Conservation (phyloP, 2,329 filamentous ascomycete genomes). For the Trichoderma citrinoviride region DNA sequence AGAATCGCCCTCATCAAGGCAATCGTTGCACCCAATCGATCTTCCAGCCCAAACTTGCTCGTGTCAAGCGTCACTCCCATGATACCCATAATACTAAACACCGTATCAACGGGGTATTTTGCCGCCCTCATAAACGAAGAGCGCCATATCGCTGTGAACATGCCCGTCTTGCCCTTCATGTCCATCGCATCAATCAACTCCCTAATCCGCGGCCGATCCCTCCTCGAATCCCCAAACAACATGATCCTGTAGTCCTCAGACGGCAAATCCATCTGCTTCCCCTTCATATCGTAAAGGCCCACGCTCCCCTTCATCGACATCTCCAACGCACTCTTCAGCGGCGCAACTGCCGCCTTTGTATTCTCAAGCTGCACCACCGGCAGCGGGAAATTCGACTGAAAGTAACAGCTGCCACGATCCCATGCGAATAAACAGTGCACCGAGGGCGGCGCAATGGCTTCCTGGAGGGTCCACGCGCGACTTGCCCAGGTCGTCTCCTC, state of each 20-base stretch:
- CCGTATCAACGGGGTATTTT: slow-evolving; percentile 1
- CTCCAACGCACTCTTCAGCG: not conserved
- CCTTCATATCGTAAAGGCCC: not conserved
- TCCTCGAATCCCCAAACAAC: not conserved
- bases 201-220: not conserved
- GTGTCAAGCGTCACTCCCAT: slow-evolving; percentile 16
- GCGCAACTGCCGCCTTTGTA: not conserved
- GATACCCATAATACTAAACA: slow-evolving; percentile 11
- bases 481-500: slow-evolving; percentile 1
- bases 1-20: slow-evolving; percentile 8
- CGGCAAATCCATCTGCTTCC: not conserved
- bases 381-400: slow-evolving; percentile 4
- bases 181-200: slow-evolving; percentile 8
- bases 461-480: slow-evolving; percentile 9
- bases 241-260: not conserved
- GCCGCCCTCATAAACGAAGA: slow-evolving; percentile 9
- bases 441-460: slow-evolving; percentile 6
- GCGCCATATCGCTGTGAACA: slow-evolving; percentile 12
- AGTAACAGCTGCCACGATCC: not conserved
- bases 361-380: not conserved
- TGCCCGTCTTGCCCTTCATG: slow-evolving; percentile 11
- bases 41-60: not conserved
- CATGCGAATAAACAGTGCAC: not conserved
- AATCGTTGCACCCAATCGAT: slow-evolving; percentile 6
- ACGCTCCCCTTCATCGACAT: slow-evolving; percentile 3